Base-by-base conservation (phyloP, 768 basidiomycete genomes). In the Boletus vermiculosoides region DNA sequence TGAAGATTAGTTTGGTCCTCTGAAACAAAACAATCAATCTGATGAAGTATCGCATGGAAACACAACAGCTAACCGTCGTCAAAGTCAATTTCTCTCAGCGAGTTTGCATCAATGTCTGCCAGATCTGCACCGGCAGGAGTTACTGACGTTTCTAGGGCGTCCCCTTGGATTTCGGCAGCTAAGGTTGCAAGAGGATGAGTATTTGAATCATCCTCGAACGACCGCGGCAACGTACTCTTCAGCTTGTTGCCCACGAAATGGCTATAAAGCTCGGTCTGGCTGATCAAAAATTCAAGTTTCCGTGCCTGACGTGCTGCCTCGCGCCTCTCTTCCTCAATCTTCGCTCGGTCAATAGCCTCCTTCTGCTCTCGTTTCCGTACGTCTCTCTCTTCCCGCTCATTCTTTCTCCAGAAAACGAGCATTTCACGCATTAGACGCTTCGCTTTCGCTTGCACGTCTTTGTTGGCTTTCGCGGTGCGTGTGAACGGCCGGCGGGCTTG, bases 201-300 rank as follows among this genome's bases (percentile, higher is more conserved):
- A 56, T 18, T 55, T 52, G 50, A 46, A 49, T 56, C 61, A 59
- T 58, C 63, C 62, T 60, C 56, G 42, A 25, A 47, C 31, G 53
- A 41, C 44, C 44, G 57, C 6, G 37, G 40, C 36, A 22, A 74
- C 86, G 65, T 72, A 92, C 91, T 93, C 72, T 92, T 92, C 52
- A 93, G 82, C 76, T 98, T 98, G 74, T 87, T 97, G 33, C 96
- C 96, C 56, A 99, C 94, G 81, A 99, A 98, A 76, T 99, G 97
- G 63, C 92, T 94, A 74, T 98, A 99, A 9, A 98, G 82, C 71
- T 99, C 97, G 4, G 97, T 98, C 74, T 98, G 96, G 57, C 92
- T 98, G 72, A 99, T 94, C 73, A 99, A 78, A 76, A 98, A 99
- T 76, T 99, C 97, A 25, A 99, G 84, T 73, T 98, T 98, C 63